phyloP scores from a whole-genome alignment of 495 filamentous ascomycete genomes.

The Talaromyces liani region DNA sequence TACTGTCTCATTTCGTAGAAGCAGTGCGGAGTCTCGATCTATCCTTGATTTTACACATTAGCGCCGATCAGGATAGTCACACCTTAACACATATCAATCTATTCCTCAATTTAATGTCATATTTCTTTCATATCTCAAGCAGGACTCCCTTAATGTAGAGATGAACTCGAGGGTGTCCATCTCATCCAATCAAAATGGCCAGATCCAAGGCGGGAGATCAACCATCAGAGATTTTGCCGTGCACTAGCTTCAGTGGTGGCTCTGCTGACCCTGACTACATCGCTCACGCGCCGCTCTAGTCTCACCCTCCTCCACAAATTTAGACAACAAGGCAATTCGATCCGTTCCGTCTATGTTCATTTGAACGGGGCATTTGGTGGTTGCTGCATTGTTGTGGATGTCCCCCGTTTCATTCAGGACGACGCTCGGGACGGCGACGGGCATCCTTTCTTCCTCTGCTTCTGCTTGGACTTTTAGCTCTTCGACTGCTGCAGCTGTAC shows the following conservation, averaged over 20 bases:
- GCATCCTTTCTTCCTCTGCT: conserved; percentile 11
- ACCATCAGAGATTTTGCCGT: neutral
- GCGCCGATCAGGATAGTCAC: neutral
- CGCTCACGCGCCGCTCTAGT: conserved; percentile 1
- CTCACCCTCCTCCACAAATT: neutral
- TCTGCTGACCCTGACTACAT: conserved; percentile 11
- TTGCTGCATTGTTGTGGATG: conserved; percentile 1
- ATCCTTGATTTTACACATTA: neutral
- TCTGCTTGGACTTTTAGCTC: neutral
- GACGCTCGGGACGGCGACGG: conserved; percentile 2
- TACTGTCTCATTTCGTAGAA: neutral
- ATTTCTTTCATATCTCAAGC: too few species aligned
- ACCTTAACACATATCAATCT: neutral
- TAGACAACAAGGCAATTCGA: neutral
- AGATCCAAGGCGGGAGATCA: conserved; percentile 5
- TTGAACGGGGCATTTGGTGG: neutral
- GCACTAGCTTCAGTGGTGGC: conserved; percentile 7
- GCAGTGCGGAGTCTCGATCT: neutral
- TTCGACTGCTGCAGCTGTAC: neutral
- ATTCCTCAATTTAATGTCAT: neutral
- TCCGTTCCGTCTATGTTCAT: neutral
- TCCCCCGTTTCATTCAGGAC: conserved; percentile 1
- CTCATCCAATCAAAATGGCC: neutral
- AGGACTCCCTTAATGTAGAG: too few species aligned
- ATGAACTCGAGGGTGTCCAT: too few species aligned